Conservation (phyloP, 768 basidiomycete species). For the Boletus reticuloceps region DNA sequence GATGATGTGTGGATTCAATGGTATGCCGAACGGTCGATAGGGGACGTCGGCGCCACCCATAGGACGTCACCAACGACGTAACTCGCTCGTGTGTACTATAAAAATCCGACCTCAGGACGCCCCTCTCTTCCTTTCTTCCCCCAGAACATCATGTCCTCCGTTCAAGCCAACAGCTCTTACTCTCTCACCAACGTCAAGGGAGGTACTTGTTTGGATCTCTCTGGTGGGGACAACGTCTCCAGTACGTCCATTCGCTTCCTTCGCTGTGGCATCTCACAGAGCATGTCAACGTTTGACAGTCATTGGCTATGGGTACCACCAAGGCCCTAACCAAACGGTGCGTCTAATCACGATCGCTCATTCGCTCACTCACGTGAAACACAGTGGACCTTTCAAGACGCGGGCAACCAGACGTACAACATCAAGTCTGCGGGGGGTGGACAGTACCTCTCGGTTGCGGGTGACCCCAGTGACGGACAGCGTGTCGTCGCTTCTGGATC, state of each 20-base stretch:
- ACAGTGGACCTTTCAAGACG: constrained; percentile 46
- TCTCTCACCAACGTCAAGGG: constrained; percentile 50
- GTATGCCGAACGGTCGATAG: too few species aligned
- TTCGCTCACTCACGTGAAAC: not conserved
- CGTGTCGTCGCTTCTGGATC: constrained; percentile 36
- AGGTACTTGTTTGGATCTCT: constrained; percentile 54
- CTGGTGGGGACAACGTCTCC: constrained; percentile 46
- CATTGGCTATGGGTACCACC: constrained; percentile 45
- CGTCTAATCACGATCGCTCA: not conserved
- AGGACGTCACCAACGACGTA: too few species aligned
- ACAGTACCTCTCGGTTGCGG: constrained; percentile 41
- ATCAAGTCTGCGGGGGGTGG: constrained; percentile 43
- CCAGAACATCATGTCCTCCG: constrained; percentile 16
- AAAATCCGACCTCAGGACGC: not conserved
- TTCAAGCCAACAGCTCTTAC: constrained; percentile 40
- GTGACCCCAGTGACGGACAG: constrained; percentile 34
- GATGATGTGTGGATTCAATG: too few species aligned
- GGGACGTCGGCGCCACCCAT: too few species aligned
- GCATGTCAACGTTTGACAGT: constrained; percentile 29
- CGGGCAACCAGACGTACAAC: constrained; percentile 29
- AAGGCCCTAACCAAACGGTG: constrained; percentile 50
- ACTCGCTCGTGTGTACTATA: not conserved
- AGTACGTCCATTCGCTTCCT: constrained; percentile 30
- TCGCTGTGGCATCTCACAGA: not conserved
- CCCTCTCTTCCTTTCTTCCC: not conserved